These are phyloP conservation scores for Calonectria pseudoturangicola DNA, from an alignment of 2,329 filamentous ascomycete species.

Conservation along the genomic window DNA sequence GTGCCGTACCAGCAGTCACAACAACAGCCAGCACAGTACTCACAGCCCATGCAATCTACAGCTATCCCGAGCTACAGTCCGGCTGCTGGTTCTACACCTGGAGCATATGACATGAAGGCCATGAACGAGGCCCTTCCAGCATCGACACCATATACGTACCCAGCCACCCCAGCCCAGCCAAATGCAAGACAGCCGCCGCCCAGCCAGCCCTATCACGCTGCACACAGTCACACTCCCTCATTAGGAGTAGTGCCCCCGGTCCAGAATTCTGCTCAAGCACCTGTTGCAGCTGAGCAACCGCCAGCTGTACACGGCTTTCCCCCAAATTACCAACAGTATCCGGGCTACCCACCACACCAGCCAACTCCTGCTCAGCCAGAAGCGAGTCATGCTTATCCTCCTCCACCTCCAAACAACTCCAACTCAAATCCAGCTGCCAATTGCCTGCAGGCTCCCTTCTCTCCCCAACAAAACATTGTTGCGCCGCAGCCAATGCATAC, in stretches of 20 bases:
- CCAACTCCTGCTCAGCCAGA: background rate
- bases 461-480: slow-evolving; percentile 42
- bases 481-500: slow-evolving; percentile 12
- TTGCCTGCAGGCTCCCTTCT: slow-evolving; percentile 29
- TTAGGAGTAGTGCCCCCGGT: background rate
- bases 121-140: slow-evolving; percentile 43
- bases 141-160: slow-evolving; percentile 6
- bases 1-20: slow-evolving; percentile 16
- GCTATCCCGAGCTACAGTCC: background rate
- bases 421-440: slow-evolving; percentile 31
- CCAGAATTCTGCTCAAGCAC: background rate
- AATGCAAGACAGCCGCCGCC: background rate
- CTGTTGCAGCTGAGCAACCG: background rate
- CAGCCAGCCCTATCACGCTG: background rate
- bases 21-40: background rate
- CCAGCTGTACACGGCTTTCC: slow-evolving; percentile 2
- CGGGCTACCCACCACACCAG: slow-evolving; percentile 5
- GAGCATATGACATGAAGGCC: slow-evolving; percentile 40
- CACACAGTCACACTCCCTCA: background rate
- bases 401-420: background rate
- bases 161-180: background rate
- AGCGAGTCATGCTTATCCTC: background rate
- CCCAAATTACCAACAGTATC: slow-evolving; percentile 19
- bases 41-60: background rate
- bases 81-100: background rate